These are phyloP conservation scores for Globisporangium splendens DNA, from an alignment of 352 stramenopile genomes.

Conservation along the genomic window DNA sequence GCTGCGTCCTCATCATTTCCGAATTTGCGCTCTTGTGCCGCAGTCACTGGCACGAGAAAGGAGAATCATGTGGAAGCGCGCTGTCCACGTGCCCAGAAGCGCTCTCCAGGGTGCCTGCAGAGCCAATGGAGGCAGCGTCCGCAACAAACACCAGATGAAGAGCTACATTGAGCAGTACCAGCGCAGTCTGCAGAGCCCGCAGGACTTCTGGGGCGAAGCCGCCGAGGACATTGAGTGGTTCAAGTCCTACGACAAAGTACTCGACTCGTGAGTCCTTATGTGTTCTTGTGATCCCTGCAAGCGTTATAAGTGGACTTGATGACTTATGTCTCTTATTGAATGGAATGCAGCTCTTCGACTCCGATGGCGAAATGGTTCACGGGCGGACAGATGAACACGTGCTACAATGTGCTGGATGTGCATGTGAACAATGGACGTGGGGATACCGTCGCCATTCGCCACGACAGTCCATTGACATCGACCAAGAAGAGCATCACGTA, in stretches of 20 bases:
- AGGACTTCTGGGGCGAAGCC: slow-evolving; percentile 31
- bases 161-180: slow-evolving; percentile 30
- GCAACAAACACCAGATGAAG: slow-evolving; percentile 15
- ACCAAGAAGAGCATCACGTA: slow-evolving; percentile 55
- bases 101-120: background rate
- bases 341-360: slow-evolving; percentile 18
- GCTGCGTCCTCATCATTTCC: slow-evolving; percentile 3
- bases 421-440: slow-evolving; percentile 51
- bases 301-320: too few species aligned
- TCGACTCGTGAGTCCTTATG: slow-evolving; percentile 26
- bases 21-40: slow-evolving; percentile 1
- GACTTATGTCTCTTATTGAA: background rate
- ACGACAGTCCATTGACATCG: slow-evolving; percentile 55
- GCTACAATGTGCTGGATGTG: slow-evolving; percentile 64
- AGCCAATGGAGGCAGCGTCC: background rate
- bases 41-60: background rate
- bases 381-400: slow-evolving; percentile 64
- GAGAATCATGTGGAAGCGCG: slow-evolving; percentile 7
- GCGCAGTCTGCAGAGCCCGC: slow-evolving; percentile 20
- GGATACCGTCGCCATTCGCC: slow-evolving; percentile 47
- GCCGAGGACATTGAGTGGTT: slow-evolving; percentile 33
- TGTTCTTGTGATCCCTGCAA: too few species aligned
- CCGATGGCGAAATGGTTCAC: slow-evolving; percentile 45
- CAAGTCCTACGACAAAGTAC: slow-evolving; percentile 23
- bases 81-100: background rate